Base-by-base conservation (phyloP, 768 basidiomycete species). In the Hericium alpestre region DNA sequence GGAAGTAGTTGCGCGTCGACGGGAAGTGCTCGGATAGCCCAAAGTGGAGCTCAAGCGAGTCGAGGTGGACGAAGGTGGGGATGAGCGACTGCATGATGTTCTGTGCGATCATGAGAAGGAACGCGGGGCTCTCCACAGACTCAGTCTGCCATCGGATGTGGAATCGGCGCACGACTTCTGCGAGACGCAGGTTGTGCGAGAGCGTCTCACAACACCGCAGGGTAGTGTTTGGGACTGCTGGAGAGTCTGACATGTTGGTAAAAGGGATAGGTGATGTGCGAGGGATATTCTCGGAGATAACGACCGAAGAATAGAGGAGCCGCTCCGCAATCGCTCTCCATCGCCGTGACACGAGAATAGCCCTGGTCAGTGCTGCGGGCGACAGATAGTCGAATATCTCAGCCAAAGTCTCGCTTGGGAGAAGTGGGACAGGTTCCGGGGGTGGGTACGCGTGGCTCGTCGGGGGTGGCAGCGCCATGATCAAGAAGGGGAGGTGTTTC, bases 321-420 rank as follows among this genome's bases (percentile, higher is more conserved):
- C 79, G 78, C 66, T 84, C 83, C 2, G 81, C 81, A 39, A 83
- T 76, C 38, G 73, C 77, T 55, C 59, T 66, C 64, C 65, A 73
- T 54, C 58, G 65, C 49, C 65, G 72, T n/a, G 77, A 82, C 54
- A 79, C 76, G 56, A 72, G 68, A 23, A 79, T 63, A 56, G 78
- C 62, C 53, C 66, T 60, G 40, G 72, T 68, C 56, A 84, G 76
- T 7, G 67, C 65, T 27, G 55, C 52, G 1, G 61, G 63, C 7
- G 64, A 54, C 51, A 73, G 67, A 54, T 65, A 54, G 18, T 65
- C 65, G 62, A 83, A 77, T 57, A 83, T 79, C 55, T 73, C 68
- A 47, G 65, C 64, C 58, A 83, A 75, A 20, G 76, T 78, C 68
- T 84, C 82, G 69, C 80, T 83, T 13, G 82, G 82, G 10, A 83